Evolutionary conservation across 2,329 filamentous ascomycete genomes (phyloP).

Genomic region (Xylaria hypoxylon): DNA sequence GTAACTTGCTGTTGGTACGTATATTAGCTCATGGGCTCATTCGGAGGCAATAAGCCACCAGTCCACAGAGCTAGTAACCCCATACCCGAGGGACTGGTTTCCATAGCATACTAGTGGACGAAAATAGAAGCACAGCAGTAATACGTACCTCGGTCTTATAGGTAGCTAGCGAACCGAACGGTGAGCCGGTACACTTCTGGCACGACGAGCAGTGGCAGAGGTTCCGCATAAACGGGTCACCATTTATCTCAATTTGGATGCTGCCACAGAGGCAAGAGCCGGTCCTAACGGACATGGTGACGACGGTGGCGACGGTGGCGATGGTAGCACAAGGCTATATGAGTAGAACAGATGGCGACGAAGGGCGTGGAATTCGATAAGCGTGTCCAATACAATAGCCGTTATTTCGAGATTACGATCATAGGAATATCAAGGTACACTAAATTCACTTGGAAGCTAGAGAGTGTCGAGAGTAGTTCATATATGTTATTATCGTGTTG

Average conservation of each 20-base stretch:
- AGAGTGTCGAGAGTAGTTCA: too few relatives aligned
- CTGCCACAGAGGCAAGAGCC: conserved; percentile 48
- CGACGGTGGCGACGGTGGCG: conserved; percentile 4
- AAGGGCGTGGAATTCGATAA: background rate
- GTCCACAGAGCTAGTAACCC: background rate
- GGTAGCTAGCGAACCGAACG: conserved; percentile 37
- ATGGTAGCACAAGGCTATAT: background rate
- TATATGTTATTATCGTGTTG: too few relatives aligned
- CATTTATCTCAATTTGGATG: conserved; percentile 40
- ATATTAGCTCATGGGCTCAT: conserved; percentile 2
- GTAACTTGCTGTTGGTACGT: conserved; percentile 38
- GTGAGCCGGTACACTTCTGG: conserved; percentile 42
- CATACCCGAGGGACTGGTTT: background rate
- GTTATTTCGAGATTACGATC: too few relatives aligned
- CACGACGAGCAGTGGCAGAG: conserved; percentile 47
- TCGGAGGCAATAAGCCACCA: too few relatives aligned
- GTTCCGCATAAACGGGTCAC: conserved; percentile 38
- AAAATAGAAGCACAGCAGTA: background rate
- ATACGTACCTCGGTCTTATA: conserved; percentile 41
- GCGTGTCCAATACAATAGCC: too few relatives aligned
- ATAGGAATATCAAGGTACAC: too few relatives aligned
- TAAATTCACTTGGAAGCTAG: too few relatives aligned
- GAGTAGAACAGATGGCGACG: too few relatives aligned
- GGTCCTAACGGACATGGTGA: conserved; percentile 35
- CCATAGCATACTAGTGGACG: too few relatives aligned